Evolutionary conservation across 176 grass and related monocot species (phyloP).

Genomic region (Lolium rigidum): DNA sequence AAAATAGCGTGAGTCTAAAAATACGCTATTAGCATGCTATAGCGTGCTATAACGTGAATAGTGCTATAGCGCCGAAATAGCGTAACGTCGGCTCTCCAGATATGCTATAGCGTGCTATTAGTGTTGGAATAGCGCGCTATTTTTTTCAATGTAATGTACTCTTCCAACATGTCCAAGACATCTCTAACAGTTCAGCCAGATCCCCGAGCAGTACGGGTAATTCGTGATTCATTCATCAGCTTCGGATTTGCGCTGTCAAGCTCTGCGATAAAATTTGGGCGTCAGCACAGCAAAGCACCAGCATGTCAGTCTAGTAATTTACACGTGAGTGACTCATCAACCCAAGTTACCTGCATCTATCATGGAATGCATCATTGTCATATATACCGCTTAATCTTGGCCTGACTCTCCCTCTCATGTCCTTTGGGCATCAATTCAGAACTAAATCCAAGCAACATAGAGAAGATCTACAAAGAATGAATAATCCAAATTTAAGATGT

Average conservation of each 20-base stretch:
- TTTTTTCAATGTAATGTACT: no score
- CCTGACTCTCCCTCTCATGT: slow-evolving; percentile 91
- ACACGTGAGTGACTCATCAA: background rate
- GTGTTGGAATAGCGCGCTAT: no score
- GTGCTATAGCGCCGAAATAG: no score
- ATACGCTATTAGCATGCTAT: no score
- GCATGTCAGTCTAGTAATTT: background rate
- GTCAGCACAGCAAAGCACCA: background rate
- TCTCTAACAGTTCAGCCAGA: slow-evolving; percentile 78
- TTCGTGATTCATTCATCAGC: slow-evolving; percentile 74
- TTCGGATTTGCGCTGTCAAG: slow-evolving; percentile 90
- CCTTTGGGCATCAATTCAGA: slow-evolving; percentile 94
- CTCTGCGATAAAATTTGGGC: slow-evolving; percentile 50
- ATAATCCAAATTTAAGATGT: background rate
- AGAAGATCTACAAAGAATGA: slow-evolving; percentile 68
- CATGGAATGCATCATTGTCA: slow-evolving; percentile 99
- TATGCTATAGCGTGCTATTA: no score
- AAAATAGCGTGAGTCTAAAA: no score
- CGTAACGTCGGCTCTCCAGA: no score
- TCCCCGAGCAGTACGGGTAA: slow-evolving; percentile 71
- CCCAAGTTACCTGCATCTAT: slow-evolving; percentile 70
- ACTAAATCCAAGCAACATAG: slow-evolving; percentile 94
- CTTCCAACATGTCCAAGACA: slow-evolving; percentile 89
- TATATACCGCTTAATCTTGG: slow-evolving; percentile 97
- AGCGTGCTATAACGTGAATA: no score